A percentile compares a stretch with the other conserved stretches of the same genome.
These are phyloP conservation scores for Agrostemma githago DNA, from an alignment of 148 eudicot species.

Conservation along the genomic window DNA sequence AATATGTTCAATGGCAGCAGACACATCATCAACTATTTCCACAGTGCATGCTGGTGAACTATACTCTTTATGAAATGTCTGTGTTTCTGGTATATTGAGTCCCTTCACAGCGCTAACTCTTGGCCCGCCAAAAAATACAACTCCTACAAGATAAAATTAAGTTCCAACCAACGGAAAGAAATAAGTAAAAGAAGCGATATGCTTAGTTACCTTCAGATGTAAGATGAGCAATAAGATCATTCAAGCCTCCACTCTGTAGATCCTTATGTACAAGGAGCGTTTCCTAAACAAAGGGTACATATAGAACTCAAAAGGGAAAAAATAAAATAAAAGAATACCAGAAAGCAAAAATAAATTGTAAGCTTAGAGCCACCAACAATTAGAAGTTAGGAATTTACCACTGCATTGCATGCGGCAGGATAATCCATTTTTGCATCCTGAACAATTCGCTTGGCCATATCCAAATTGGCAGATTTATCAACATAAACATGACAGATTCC, in stretches of 20 bases:
- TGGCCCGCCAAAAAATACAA: slow-evolving; percentile 74
- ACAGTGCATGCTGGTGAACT: slow-evolving; percentile 82
- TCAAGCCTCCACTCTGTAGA: slow-evolving; percentile 45
- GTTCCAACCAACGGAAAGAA: neutral
- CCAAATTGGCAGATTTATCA: slow-evolving; percentile 85
- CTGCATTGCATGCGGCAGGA: slow-evolving; percentile 98
- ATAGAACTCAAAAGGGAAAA: neutral
- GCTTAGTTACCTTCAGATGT: slow-evolving; percentile 53
- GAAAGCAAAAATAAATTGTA: neutral
- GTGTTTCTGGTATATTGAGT: slow-evolving; percentile 54
- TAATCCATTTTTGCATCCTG: slow-evolving; percentile 87
- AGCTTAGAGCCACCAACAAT: neutral
- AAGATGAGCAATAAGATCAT: slow-evolving; percentile 58
- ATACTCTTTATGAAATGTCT: slow-evolving; percentile 80
- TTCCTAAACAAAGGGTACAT: slow-evolving; percentile 44
- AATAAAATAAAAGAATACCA: neutral
- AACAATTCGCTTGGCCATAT: slow-evolving; percentile 73
- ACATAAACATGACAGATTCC: slow-evolving; percentile 95
- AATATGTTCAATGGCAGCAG: slow-evolving; percentile 85
- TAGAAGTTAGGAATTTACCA: slow-evolving; percentile 41
- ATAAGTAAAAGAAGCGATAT: neutral
- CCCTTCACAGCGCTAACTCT: slow-evolving; percentile 50
- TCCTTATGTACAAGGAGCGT: slow-evolving; percentile 93
- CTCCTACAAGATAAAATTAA: slow-evolving; percentile 49
- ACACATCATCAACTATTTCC: slow-evolving; percentile 86